Base-by-base conservation (phyloP, 108 stramenopile genomes). In the Cyclotella kingstonii region DNA sequence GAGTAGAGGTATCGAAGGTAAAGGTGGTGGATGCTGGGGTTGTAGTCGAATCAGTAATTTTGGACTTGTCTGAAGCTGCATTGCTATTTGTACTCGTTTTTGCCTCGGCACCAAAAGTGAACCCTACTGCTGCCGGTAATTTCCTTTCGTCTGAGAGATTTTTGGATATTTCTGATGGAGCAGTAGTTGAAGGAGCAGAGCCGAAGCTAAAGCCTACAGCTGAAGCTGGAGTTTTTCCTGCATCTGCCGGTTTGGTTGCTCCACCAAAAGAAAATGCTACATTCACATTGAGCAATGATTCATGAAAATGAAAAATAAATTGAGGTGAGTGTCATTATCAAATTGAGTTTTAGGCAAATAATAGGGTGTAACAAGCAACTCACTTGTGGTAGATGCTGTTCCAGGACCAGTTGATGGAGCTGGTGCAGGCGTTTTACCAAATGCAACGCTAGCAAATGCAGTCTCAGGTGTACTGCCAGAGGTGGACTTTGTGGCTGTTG, bases 201-300 rank as follows among this genome's bases (percentile, higher is more conserved):
- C 63, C 63, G 17, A 53, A 53, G 22, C 63, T 63, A 12, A 63
- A 50, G 27, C 62, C 65, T n/a, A 50, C 39, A 11, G 52, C 17
- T 57, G 18, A 40, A 15, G 51, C 51, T 11, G 51, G 30, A 19
- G 51, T 11, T 36, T 36, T 34, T 6, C 31, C 2, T 34, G 29
- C 19, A 34, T 31, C 51, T 4, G 51, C 29, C 34, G 14, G 51
- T 34, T 53, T 53, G 6, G 31, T 12, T 15, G 51, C 29, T 15
- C 31, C 31, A 4, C 51, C 51, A 34, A 53, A 53, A 17, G 51
- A 30, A 34, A 53, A 53, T 15, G 31, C 43, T 45, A 5, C 43
- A 5, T 5, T n/a, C 5, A 15, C 5, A 45, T 45, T n/a, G 43
- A 11, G 7, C 36, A 11, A 36, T 11, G 36, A 7, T 9, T 7